A percentile compares a stretch with the other conserved stretches of the same genome.
Conservation (phyloP, 805 yeast genomes). For the Sugiyamaella smithiae region DNA sequence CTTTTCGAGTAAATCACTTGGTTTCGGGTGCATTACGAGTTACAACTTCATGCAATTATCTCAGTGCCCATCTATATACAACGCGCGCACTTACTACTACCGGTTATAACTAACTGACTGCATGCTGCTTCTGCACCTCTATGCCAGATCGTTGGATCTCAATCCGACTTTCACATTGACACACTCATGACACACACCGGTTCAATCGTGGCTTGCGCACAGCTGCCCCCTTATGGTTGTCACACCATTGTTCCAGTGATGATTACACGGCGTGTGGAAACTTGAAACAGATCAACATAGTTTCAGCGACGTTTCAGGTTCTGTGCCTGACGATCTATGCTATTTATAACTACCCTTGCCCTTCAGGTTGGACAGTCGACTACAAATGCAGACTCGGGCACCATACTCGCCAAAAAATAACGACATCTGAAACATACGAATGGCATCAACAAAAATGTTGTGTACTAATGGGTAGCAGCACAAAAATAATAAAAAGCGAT, state of each 20-base stretch:
- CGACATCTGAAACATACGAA: too few relatives aligned
- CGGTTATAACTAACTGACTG: too few relatives aligned
- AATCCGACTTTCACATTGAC: too few relatives aligned
- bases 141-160: neutral
- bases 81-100: too few relatives aligned
- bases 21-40: neutral
- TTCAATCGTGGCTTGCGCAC: neutral
- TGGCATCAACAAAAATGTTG: too few relatives aligned
- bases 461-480: too few relatives aligned
- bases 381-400: too few relatives aligned
- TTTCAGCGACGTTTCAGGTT: slow-evolving; percentile 1
- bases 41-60: too few relatives aligned
- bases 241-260: neutral
- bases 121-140: neutral
- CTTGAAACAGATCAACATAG: slow-evolving; percentile 1
- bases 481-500: slow-evolving; percentile 23
- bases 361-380: too few relatives aligned
- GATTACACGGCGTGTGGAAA: neutral
- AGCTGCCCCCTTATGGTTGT: neutral
- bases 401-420: too few relatives aligned
- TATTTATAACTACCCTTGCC: too few relatives aligned
- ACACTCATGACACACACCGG: neutral
- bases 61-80: too few relatives aligned
- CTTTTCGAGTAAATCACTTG: neutral
- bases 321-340: neutral